A percentile compares a stretch with the other conserved stretches of the same genome.
Evolutionary conservation across 225 moss, liverwort and hornwort species (phyloP).

Genomic region (Antitrichia curtipendula): DNA sequence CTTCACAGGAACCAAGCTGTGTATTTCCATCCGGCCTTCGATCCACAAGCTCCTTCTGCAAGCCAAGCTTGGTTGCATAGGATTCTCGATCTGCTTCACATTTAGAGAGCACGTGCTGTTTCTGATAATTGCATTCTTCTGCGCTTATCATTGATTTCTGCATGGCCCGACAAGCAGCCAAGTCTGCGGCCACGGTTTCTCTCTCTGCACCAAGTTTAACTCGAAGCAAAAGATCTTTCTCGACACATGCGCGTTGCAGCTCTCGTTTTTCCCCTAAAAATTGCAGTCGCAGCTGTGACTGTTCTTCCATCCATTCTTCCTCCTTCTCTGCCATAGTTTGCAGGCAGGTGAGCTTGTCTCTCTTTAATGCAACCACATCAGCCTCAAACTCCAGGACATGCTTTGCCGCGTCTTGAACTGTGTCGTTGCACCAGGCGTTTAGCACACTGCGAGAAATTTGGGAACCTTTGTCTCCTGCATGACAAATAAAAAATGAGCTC

Average conservation of each 20-base stretch:
- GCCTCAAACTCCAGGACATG: not conserved
- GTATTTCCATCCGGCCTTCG: not conserved
- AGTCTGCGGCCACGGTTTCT: constrained; percentile 20
- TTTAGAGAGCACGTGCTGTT: constrained; percentile 5
- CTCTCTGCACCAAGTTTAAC: constrained; percentile 16
- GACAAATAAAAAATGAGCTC: not conserved
- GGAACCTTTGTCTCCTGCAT: constrained; percentile 12
- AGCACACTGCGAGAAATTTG: constrained; percentile 21
- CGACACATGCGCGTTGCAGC: constrained; percentile 8
- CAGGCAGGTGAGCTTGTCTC: constrained; percentile 11
- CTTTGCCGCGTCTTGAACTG: constrained; percentile 20
- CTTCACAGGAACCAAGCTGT: constrained; percentile 3
- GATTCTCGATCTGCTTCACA: constrained; percentile 23
- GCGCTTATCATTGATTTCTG: constrained; percentile 5
- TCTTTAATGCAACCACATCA: not conserved
- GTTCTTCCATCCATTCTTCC: constrained; percentile 1
- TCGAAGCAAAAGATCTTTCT: constrained; percentile 11
- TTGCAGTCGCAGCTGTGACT: constrained; percentile 5
- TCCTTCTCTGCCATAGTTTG: constrained; percentile 5
- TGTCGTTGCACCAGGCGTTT: constrained; percentile 30
- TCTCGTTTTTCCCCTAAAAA: not conserved
- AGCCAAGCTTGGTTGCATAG: not conserved
- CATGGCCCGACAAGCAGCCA: constrained; percentile 17
- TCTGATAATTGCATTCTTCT: constrained; percentile 36
- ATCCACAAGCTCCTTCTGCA: not conserved